Evolutionary conservation across 345 rosid genomes (phyloP).

Genomic region (Brassica nigra): DNA sequence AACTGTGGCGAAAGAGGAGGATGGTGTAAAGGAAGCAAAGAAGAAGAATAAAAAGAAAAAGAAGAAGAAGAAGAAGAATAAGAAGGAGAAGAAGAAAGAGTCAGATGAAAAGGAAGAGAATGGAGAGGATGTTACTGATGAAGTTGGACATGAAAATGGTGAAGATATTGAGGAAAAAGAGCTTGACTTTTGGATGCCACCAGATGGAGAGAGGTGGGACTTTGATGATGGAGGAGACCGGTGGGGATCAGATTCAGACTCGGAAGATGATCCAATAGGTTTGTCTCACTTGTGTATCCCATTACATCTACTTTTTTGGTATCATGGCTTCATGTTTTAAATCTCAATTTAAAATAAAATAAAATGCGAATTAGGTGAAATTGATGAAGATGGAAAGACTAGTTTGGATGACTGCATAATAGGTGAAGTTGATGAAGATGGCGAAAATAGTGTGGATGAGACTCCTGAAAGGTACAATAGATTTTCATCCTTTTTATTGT

Average conservation of each 20-base stretch:
- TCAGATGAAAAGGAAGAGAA: slow-evolving; percentile 3
- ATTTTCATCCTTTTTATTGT: neutral
- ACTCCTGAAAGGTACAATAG: slow-evolving; percentile 26
- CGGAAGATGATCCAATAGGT: slow-evolving; percentile 65
- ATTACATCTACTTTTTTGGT: slow-evolving; percentile 3
- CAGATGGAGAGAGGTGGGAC: slow-evolving; percentile 67
- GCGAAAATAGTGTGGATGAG: slow-evolving; percentile 18
- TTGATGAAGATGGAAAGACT: slow-evolving; percentile 19
- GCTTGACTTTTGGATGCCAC: slow-evolving; percentile 88
- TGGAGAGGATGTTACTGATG: slow-evolving; percentile 26
- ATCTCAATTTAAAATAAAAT: neutral
- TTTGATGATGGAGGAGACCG: slow-evolving; percentile 42
- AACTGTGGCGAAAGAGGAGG: slow-evolving; percentile 4
- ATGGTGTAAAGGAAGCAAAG: slow-evolving; percentile 39
- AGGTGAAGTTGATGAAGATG: slow-evolving; percentile 34
- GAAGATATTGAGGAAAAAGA: slow-evolving; percentile 51
- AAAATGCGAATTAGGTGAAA: slow-evolving; percentile 29
- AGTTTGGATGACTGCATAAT: slow-evolving; percentile 26
- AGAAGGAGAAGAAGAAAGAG: slow-evolving; percentile 37
- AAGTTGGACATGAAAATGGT: slow-evolving; percentile 24
- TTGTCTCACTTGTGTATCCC: slow-evolving; percentile 17
- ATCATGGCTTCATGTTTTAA: neutral
- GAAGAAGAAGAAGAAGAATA: slow-evolving; percentile 47
- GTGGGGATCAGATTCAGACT: slow-evolving; percentile 72
- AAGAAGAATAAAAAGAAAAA: slow-evolving; percentile 42